phyloP scores from a whole-genome alignment of 352 stramenopile species.

The Globisporangium heterothallicum region DNA sequence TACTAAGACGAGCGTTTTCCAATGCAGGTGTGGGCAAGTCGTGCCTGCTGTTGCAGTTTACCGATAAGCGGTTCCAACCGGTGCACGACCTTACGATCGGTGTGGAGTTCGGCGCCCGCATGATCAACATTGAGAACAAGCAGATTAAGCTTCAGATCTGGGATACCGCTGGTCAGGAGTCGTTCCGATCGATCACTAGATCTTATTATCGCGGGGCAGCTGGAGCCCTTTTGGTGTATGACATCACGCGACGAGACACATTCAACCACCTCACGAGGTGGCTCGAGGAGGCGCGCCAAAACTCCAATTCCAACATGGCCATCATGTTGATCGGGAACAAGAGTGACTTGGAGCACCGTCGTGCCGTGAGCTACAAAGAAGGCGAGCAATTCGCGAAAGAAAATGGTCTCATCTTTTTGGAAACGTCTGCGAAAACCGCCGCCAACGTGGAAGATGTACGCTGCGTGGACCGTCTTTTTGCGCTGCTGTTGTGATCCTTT shows the following conservation, averaged over 20 bases:
- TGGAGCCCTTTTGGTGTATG: slow-evolving; percentile 97
- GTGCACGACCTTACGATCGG: slow-evolving; percentile 99
- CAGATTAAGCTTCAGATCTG: slow-evolving; percentile 98
- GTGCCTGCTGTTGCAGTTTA: slow-evolving; percentile 99
- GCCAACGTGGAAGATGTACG: slow-evolving; percentile 98
- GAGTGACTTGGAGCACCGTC: slow-evolving; percentile 94
- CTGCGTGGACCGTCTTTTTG: too few relatives aligned
- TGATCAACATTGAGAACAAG: slow-evolving; percentile 99
- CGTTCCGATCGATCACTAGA: slow-evolving; percentile 98
- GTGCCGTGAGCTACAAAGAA: slow-evolving; percentile 96
- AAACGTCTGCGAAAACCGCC: slow-evolving; percentile 98
- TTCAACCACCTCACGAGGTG: slow-evolving; percentile 99
- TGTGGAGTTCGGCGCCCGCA: slow-evolving; percentile 98
- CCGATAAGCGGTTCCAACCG: slow-evolving; percentile 99
- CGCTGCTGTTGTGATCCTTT: slow-evolving; percentile 3
- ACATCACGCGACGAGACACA: slow-evolving; percentile 98
- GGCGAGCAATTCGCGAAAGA: slow-evolving; percentile 98
- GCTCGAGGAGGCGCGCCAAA: slow-evolving; percentile 98
- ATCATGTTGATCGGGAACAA: slow-evolving; percentile 99
- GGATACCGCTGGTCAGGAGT: slow-evolving; percentile 99
- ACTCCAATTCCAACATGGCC: slow-evolving; percentile 98
- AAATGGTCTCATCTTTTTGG: slow-evolving; percentile 99
- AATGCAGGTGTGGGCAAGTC: slow-evolving; percentile 98
- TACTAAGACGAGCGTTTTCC: background rate
- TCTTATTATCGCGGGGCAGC: slow-evolving; percentile 99